Conservation (phyloP, 768 basidiomycete genomes). For the Boletus pseudo-olivaceus region DNA sequence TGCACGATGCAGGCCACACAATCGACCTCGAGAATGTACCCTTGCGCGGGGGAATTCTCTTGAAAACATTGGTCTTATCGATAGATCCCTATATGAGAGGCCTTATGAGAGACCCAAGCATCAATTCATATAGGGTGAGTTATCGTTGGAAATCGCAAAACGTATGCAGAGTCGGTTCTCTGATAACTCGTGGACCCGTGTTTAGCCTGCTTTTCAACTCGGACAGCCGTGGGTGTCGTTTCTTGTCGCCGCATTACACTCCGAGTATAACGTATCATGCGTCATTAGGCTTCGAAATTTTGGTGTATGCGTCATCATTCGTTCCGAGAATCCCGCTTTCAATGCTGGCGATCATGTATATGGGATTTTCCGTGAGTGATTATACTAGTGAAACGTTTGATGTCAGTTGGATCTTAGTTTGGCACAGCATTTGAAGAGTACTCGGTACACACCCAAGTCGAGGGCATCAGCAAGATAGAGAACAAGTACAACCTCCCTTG, state of each 20-base stretch:
- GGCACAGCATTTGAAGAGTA: constrained; percentile 27
- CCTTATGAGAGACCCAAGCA: constrained; percentile 33
- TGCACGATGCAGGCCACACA: constrained; percentile 41
- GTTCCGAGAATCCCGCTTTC: constrained; percentile 9
- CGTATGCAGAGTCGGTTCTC: not conserved
- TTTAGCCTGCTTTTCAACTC: constrained; percentile 9
- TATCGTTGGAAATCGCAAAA: not conserved
- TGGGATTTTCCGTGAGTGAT: constrained; percentile 30
- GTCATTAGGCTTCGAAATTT: constrained; percentile 29
- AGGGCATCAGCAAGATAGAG: constrained; percentile 12
- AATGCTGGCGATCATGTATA: constrained; percentile 5
- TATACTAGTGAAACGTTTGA: constrained; percentile 36
- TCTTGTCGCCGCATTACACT: not conserved
- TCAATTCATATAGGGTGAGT: constrained; percentile 13
- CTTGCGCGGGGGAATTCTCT: constrained; percentile 44
- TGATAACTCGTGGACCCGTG: not conserved
- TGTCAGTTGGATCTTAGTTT: constrained; percentile 39
- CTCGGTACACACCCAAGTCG: not conserved
- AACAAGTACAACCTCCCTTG: constrained; percentile 31
- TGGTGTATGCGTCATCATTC: constrained; percentile 34
- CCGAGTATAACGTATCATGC: not conserved
- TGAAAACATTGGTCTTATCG: constrained; percentile 47
- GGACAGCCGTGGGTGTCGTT: constrained; percentile 13
- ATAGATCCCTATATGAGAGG: constrained; percentile 47
- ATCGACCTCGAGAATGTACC: constrained; percentile 49